phyloP scores from a whole-genome alignment of 441 rosid species.

The Syzygium syzygioides region DNA sequence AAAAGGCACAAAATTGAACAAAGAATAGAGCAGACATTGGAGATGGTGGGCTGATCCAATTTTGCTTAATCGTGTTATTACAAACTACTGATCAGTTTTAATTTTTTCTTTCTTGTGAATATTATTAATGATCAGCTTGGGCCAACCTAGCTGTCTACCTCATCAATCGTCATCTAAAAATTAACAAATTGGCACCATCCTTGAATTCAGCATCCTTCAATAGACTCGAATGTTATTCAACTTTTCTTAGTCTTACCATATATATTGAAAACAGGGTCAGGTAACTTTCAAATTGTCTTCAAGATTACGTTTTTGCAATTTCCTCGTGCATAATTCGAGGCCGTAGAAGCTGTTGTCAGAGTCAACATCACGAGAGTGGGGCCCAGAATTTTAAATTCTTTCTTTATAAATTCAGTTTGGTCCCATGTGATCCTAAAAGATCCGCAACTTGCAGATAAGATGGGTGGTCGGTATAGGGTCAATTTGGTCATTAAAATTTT shows the following conservation, averaged over 20 bases:
- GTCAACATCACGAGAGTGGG: not conserved
- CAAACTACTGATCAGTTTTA: not conserved
- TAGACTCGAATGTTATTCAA: accelerated
- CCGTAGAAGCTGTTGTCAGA: not conserved
- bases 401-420: not conserved
- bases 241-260: not conserved
- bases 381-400: not conserved
- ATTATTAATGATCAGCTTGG: not conserved
- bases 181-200: not conserved
- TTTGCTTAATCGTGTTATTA: not conserved
- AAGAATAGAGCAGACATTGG: not conserved
- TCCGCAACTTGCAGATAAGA: not conserved
- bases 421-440: not conserved
- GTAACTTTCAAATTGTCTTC: not conserved
- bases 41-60: not conserved
- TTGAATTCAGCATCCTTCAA: accelerated
- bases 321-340: not conserved
- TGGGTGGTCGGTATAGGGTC: not conserved
- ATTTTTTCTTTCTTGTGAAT: not conserved
- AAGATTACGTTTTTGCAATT: not conserved
- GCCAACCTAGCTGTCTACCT: not conserved
- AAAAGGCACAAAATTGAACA: not conserved
- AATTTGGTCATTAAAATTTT: not conserved
- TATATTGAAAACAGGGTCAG: not conserved
- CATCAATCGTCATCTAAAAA: not conserved